Base-by-base conservation (phyloP, 1,139 yeast genomes). In the Saccharomyces hybrid region DNA sequence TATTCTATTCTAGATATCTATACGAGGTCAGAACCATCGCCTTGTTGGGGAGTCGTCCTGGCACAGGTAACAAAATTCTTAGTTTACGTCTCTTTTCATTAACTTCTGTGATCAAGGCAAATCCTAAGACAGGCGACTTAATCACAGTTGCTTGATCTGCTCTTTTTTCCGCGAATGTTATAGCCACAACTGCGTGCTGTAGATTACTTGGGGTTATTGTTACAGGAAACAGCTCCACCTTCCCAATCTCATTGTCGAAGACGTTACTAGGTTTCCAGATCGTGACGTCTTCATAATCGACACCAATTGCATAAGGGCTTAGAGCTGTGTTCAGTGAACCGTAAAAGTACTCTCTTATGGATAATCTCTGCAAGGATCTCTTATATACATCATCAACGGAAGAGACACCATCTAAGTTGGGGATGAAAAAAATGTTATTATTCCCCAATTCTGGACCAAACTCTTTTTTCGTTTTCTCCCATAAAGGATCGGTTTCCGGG, bases 321-420 rank as follows among this genome's bases (percentile, higher is more conserved):
- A 95, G 75, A 4, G 85, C 82, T 7, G 82, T 80, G 52, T 77
- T 77, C 6, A 56, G 49, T n/a, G 81, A 80, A 1, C 99, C 99
- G 65, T 95, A 89, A 64, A 95, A 95, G 68, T 93, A 95, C 64
- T 90, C 95, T 65, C 83, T 83, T 53, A 93, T 88, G 4, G 85
- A 76, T 51, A 81, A 79, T 63, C 90, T 88, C 68, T 93, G 98
- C 28, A 78, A 58, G 49, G 84, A 81, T 64, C 98, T 77, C 50
- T 78, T 75, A 65, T 75, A 88, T 16, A 81, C 73, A 51, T 85
- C 95, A 58, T 87, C 95, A 29, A 82, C 76, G 49, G 87, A 90
- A 6, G 88, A 88, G 52, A 80, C 61, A n/a, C 69, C 71, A 52
- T 62, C 58, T 31, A 68, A 51, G 3, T 52, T 54, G 1, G 71